Percentiles rank a stretch among this genome's conserved stretches.
phyloP scores from a whole-genome alignment of 1,139 yeast genomes.

The Cylindricascospora bacillispora region DNA sequence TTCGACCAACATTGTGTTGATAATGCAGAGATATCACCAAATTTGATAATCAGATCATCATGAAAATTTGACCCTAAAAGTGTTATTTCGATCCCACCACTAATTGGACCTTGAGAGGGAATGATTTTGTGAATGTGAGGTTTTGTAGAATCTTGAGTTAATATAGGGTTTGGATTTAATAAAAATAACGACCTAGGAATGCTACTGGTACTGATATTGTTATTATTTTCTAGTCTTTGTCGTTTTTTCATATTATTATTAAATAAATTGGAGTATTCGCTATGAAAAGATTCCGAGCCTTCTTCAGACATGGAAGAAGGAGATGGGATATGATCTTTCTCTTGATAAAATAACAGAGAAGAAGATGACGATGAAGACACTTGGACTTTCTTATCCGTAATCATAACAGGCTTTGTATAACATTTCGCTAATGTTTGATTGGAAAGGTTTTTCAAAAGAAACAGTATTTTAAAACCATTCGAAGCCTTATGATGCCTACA shows the following conservation, averaged over 20 bases:
- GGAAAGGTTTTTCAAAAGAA: conserved; percentile 49
- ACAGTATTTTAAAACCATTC: conserved; percentile 61
- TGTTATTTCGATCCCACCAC: conserved; percentile 89
- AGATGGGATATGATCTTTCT: conserved; percentile 29
- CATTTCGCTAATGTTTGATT: conserved; percentile 62
- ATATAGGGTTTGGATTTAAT: conserved; percentile 2
- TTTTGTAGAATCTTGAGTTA: conserved; percentile 4
- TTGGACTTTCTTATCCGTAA: conserved; percentile 69
- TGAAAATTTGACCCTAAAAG: conserved; percentile 71
- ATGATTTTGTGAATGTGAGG: conserved; percentile 54
- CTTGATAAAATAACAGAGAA: not conserved
- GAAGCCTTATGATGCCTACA: conserved; percentile 88
- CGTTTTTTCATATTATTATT: conserved; percentile 7
- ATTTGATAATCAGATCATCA: conserved; percentile 64
- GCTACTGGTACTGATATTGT: conserved; percentile 1
- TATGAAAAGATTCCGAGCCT: conserved; percentile 37
- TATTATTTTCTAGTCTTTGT: not conserved
- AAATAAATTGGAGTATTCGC: too few relatives aligned
- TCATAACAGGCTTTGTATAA: conserved; percentile 63
- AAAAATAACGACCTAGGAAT: not conserved
- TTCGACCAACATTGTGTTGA: conserved; percentile 92
- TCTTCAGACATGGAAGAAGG: conserved; percentile 60
- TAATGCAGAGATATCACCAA: conserved; percentile 65
- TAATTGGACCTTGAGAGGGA: conserved; percentile 81
- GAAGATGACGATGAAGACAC: not conserved